These are phyloP conservation scores for Wallemia hederae DNA, from an alignment of 1,284 basidiomycete genomes.

Conservation along the genomic window DNA sequence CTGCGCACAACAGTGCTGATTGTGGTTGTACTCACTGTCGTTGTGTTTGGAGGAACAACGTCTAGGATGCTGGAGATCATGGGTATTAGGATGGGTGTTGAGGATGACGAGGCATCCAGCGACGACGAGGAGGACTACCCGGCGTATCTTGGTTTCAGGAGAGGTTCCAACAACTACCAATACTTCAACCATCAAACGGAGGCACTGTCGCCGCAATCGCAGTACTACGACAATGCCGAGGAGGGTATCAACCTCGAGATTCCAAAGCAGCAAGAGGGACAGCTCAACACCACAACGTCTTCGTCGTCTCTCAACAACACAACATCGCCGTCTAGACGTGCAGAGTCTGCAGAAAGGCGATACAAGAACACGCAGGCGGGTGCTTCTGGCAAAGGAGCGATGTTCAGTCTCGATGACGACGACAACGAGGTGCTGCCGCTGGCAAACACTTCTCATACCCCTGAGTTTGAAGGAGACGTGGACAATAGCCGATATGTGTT, in stretches of 20 bases:
- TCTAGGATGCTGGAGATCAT: conserved; percentile 86
- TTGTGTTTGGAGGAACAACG: conserved; percentile 88
- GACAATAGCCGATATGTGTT: conserved; percentile 17
- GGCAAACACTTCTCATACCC: background rate
- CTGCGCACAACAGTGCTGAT: conserved; percentile 80
- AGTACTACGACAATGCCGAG: background rate
- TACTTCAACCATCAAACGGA: background rate
- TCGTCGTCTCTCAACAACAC: background rate
- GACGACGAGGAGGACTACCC: conserved; percentile 40
- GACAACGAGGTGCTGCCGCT: conserved; percentile 8
- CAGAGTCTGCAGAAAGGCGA: background rate
- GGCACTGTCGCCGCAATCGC: background rate
- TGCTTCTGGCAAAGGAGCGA: background rate
- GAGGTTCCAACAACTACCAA: background rate
- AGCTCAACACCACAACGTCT: background rate
- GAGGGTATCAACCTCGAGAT: conserved; percentile 2
- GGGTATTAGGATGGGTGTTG: conserved; percentile 85
- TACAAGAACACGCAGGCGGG: background rate
- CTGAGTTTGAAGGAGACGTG: background rate
- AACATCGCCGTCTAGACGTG: background rate
- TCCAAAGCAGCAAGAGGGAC: conserved; percentile 2
- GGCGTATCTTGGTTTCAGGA: background rate
- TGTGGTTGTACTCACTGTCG: conserved; percentile 78
- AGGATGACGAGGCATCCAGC: conserved; percentile 55
- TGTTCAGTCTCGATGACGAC: conserved; percentile 3